These are phyloP conservation scores for Obba rivulosa DNA, from an alignment of 768 basidiomycete species.

Conservation along the genomic window DNA sequence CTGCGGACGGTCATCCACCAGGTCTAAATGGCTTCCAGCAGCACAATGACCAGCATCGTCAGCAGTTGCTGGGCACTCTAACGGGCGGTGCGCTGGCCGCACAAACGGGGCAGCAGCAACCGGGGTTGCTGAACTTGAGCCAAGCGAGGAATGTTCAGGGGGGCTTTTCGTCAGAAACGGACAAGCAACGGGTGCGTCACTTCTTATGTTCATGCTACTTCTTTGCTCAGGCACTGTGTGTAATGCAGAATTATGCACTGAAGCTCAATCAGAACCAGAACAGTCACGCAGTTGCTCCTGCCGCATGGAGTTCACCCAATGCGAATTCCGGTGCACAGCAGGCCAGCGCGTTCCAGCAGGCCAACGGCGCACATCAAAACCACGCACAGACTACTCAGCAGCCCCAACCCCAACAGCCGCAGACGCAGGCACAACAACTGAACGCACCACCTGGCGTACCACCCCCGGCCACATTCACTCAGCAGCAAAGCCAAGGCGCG, in stretches of 20 bases:
- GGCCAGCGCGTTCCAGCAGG: constrained; percentile 15
- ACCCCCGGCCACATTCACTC: constrained; percentile 31
- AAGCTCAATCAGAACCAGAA: constrained; percentile 45
- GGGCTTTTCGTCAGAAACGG: constrained; percentile 53
- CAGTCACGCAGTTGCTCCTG: constrained; percentile 23
- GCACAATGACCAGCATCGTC: constrained; percentile 44
- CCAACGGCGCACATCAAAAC: constrained; percentile 34
- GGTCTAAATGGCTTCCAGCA: constrained; percentile 67
- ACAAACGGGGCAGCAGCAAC: constrained; percentile 40
- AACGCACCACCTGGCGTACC: constrained; percentile 49
- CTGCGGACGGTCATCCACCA: constrained; percentile 52
- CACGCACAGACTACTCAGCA: constrained; percentile 23
- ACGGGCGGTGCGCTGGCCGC: constrained; percentile 25
- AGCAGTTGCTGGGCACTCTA: constrained; percentile 51
- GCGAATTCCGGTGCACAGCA: constrained; percentile 33
- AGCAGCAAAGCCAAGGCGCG: constrained; percentile 30
- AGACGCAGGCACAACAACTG: constrained; percentile 39
- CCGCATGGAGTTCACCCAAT: constrained; percentile 61
- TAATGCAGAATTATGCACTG: constrained; percentile 29
- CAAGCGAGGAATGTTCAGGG: constrained; percentile 29
- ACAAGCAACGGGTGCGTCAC: constrained; percentile 62
- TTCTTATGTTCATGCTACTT: background rate
- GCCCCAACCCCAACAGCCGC: constrained; percentile 27
- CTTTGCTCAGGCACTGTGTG: background rate
- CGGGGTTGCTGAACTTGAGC: constrained; percentile 60